Conservation (phyloP, 2,329 filamentous ascomycete genomes). For the Bipolaris oryzae region DNA sequence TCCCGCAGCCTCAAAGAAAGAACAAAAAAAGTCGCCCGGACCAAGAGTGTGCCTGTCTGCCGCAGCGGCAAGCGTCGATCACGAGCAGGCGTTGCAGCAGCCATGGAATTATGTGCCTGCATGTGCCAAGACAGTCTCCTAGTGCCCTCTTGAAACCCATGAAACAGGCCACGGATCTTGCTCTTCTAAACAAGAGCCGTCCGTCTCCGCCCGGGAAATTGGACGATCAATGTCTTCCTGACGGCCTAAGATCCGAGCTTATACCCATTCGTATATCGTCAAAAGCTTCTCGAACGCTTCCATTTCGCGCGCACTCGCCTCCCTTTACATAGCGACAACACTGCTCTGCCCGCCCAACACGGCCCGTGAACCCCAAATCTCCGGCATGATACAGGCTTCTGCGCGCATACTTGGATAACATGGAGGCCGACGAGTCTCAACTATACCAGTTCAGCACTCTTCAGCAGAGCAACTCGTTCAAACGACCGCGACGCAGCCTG, state of each 20-base stretch:
- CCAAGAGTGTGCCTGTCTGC: conserved; percentile 30
- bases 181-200: conserved; percentile 47
- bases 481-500: conserved; percentile 47
- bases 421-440: conserved; percentile 48
- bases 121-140: conserved; percentile 31
- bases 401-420: conserved; percentile 41
- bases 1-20: conserved; percentile 2
- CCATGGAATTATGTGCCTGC: conserved; percentile 44
- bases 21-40: conserved; percentile 18
- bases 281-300: conserved; percentile 48
- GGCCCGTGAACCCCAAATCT: conserved; percentile 40
- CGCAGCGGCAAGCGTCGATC: conserved; percentile 42
- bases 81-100: conserved; percentile 30
- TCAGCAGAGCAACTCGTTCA: conserved; percentile 44
- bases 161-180: conserved; percentile 26
- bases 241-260: conserved; percentile 44
- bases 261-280: conserved; percentile 38
- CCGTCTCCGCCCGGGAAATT: conserved; percentile 48
- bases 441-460: conserved; percentile 46
- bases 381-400: conserved; percentile 45
- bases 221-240: conserved; percentile 50
- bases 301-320: conserved; percentile 33
- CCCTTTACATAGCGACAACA: conserved; percentile 37
- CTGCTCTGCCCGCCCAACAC: conserved; percentile 33
- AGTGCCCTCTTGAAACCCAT: conserved; percentile 35